These are phyloP conservation scores for Quercus ilex DNA, from an alignment of 306 rosid species.

Conservation along the genomic window DNA sequence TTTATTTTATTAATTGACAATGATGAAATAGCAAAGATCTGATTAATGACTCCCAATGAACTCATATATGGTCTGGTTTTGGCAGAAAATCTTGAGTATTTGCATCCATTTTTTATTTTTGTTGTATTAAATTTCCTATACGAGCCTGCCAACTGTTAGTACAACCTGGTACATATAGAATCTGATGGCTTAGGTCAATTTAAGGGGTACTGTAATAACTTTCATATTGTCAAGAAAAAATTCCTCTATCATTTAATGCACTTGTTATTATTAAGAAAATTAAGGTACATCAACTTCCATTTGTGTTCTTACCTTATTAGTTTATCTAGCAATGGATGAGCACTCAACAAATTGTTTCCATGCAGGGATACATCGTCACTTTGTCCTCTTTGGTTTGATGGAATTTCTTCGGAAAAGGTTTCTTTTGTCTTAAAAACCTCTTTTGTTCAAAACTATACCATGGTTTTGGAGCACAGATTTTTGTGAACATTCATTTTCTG, in stretches of 20 bases:
- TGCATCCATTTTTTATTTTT: neutral
- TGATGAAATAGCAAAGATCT: neutral
- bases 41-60: neutral
- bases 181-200: conserved; percentile 15
- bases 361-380: conserved; percentile 92
- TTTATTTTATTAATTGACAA: neutral
- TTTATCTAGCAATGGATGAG: neutral
- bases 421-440: conserved; percentile 22
- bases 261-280: neutral
- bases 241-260: conserved; percentile 9
- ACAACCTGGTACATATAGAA: conserved; percentile 8
- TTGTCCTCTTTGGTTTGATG: conserved; percentile 89
- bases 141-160: conserved; percentile 2
- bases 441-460: conserved; percentile 7
- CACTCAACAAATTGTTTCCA: conserved; percentile 10
- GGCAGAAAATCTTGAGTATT: neutral
- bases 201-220: conserved; percentile 5
- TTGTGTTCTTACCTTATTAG: conserved; percentile 13
- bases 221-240: conserved; percentile 16
- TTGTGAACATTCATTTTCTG: conserved; percentile 1
- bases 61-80: neutral
- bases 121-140: neutral
- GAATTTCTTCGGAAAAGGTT: conserved; percentile 85
- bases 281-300: conserved; percentile 6
- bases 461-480: conserved; percentile 3